These are phyloP conservation scores for Gaillardinia entomophila DNA, from an alignment of 805 yeast genomes.

Conservation along the genomic window DNA sequence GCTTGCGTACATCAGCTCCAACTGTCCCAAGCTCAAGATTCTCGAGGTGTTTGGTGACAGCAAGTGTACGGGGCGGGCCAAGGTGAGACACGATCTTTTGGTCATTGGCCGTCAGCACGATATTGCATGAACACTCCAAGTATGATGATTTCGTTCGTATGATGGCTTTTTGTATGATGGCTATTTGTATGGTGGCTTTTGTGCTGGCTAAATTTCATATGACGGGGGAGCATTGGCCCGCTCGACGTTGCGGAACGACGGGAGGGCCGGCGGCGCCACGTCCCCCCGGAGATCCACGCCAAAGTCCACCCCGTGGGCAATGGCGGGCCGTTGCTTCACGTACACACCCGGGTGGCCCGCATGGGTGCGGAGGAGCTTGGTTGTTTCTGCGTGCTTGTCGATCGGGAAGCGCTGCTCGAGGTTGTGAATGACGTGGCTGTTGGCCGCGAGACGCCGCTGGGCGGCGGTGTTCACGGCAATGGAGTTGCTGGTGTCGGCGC, in stretches of 20 bases:
- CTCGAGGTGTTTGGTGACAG: conserved; percentile 82
- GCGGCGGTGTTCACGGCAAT: not conserved
- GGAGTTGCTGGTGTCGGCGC: conserved; percentile 17
- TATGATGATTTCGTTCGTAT: no score
- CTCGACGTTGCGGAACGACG: conserved; percentile 60
- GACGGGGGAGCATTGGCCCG: conserved; percentile 50
- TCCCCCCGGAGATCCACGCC: conserved; percentile 17
- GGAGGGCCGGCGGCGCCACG: conserved; percentile 33
- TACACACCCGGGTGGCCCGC: conserved; percentile 30
- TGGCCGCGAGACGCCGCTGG: not conserved
- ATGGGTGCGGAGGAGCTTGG: conserved; percentile 15
- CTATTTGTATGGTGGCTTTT: no score
- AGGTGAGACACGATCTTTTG: conserved; percentile 46
- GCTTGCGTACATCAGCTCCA: conserved; percentile 49
- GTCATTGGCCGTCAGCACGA: conserved; percentile 63
- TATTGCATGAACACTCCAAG: conserved; percentile 1
- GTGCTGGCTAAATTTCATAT: no score
- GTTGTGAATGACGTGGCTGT: not conserved
- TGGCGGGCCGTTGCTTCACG: conserved; percentile 28
- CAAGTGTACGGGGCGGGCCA: conserved; percentile 53
- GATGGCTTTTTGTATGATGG: no score
- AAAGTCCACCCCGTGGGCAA: conserved; percentile 19
- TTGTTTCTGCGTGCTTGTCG: conserved; percentile 15
- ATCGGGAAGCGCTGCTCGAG: not conserved
- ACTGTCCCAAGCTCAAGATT: conserved; percentile 57